phyloP scores from a whole-genome alignment of 1,284 basidiomycete genomes.

The Cryptococcus sp. region DNA sequence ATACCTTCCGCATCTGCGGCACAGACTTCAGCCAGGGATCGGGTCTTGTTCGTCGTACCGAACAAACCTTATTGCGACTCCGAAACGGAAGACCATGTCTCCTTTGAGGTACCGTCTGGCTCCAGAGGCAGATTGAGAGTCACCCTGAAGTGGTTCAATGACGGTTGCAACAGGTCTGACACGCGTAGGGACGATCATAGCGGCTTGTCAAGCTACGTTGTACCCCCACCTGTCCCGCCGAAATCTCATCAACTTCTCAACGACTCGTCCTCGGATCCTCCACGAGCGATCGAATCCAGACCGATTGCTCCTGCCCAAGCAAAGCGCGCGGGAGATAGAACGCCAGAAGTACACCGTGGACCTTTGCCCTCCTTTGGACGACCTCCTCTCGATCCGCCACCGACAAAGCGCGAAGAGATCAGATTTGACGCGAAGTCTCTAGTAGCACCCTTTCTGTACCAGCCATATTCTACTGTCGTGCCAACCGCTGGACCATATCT shows the following conservation, averaged over 20 bases:
- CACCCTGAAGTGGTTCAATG: constrained; percentile 33
- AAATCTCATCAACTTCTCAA: constrained; percentile 9
- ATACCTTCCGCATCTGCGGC: neutral
- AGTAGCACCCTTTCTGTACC: neutral
- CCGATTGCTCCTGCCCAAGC: neutral
- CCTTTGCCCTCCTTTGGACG: no score
- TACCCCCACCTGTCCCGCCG: constrained; percentile 26
- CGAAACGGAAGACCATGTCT: constrained; percentile 30
- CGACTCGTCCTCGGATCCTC: no score
- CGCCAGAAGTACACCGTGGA: no score
- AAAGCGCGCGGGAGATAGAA: neutral
- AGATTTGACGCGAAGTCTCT: neutral
- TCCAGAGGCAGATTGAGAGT: constrained; percentile 30
- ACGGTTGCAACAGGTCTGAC: constrained; percentile 11
- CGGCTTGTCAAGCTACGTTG: neutral
- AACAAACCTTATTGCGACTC: constrained; percentile 2
- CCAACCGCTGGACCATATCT: neutral
- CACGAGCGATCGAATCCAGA: neutral
- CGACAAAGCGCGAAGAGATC: neutral
- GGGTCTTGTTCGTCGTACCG: constrained; percentile 7
- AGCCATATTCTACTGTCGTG: neutral
- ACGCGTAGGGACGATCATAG: neutral
- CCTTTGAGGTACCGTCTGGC: constrained; percentile 39
- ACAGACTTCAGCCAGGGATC: neutral
- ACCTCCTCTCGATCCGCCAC: neutral